Evolutionary conservation across 495 filamentous ascomycete genomes (phyloP).

Genomic region (Penicillium paradoxum): DNA sequence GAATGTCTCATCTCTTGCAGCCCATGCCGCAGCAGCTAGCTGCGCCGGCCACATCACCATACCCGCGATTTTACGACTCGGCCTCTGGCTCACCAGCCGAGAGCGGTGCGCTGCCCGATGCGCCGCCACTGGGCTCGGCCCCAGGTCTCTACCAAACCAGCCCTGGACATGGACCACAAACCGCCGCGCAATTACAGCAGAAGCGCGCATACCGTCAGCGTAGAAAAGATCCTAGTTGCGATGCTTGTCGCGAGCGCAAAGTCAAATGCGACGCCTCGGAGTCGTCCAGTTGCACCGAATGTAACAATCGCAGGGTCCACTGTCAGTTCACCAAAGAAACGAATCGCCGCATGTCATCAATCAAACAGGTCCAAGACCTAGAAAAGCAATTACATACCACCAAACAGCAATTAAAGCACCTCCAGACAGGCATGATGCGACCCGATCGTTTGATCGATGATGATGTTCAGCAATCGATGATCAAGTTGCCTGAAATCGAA

Average conservation of each 20-base stretch:
- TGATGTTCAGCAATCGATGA: constrained; percentile 48
- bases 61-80: constrained; percentile 42
- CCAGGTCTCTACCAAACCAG: constrained; percentile 43
- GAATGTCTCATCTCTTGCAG: constrained; percentile 44
- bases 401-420: constrained; percentile 65
- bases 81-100: constrained; percentile 41
- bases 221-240: constrained; percentile 95
- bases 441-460: constrained; percentile 52
- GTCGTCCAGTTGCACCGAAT: constrained; percentile 92
- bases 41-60: constrained; percentile 30
- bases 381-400: constrained; percentile 82
- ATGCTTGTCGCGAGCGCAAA: constrained; percentile 95
- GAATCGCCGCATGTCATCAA: constrained; percentile 96
- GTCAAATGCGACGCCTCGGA: constrained; percentile 99
- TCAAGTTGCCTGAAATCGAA: constrained; percentile 67
- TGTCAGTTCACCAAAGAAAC: constrained; percentile 99
- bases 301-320: constrained; percentile 87
- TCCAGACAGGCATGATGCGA: constrained; percentile 49
- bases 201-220: constrained; percentile 93
- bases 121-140: constrained; percentile 27
- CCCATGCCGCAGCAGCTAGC: constrained; percentile 31
- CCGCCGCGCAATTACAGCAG: constrained; percentile 57
- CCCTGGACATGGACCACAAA: constrained; percentile 37
- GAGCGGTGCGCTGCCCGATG: constrained; percentile 31
- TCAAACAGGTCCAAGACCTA: constrained; percentile 97